Conservation (phyloP, 441 rosid species). For the Populus tomentosa region DNA sequence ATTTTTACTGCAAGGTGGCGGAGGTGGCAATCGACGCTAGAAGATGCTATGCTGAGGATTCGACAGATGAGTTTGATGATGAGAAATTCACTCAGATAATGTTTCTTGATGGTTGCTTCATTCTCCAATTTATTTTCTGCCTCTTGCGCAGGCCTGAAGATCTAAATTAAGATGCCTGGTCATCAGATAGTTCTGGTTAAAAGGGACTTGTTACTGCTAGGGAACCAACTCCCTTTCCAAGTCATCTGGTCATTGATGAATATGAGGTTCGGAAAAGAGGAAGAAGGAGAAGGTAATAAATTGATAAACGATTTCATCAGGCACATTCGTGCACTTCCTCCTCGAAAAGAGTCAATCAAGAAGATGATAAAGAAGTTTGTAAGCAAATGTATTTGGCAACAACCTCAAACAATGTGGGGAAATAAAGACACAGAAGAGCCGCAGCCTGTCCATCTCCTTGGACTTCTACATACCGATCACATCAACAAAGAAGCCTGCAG, state of each 20-base stretch:
- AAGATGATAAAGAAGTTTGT: no score
- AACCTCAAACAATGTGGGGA: no score
- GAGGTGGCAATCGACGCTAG: neutral
- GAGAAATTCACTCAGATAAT: conserved; percentile 6
- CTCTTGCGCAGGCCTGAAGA: neutral
- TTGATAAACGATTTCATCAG: no score
- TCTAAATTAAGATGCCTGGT: neutral
- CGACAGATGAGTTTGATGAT: neutral
- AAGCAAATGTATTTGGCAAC: no score
- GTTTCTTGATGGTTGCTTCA: conserved; percentile 19
- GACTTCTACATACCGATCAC: neutral
- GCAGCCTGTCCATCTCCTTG: conserved; percentile 14
- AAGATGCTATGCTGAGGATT: neutral
- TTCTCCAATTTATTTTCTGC: conserved; percentile 10
- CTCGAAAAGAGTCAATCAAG: no score
- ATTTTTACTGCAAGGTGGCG: neutral
- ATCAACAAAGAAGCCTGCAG: neutral
- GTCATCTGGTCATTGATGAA: neutral
- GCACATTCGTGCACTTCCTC: no score
- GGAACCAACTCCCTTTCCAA: conserved; percentile 16
- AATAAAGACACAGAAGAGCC: no score
- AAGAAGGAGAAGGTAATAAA: no score
- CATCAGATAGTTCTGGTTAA: neutral
- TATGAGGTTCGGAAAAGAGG: neutral
- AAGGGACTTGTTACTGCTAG: conserved; percentile 17